These are phyloP conservation scores for Dionaea muscipula DNA, from an alignment of 179 eudicot genomes.

Conservation along the genomic window DNA sequence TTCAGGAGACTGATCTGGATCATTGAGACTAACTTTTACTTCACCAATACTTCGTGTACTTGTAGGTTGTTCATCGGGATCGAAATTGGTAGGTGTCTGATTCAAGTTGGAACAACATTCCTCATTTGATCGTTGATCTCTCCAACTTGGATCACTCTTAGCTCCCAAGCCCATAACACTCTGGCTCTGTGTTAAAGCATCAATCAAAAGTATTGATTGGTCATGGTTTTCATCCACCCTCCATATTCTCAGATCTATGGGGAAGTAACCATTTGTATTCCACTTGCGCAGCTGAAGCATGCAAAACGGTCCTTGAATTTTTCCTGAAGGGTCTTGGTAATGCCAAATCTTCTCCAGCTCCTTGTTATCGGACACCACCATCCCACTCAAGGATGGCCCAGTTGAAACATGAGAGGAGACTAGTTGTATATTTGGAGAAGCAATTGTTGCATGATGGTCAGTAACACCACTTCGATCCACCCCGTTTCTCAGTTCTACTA, in stretches of 20 bases:
- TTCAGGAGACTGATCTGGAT: not conserved
- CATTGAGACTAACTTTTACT: not conserved
- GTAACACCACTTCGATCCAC: slow-evolving; percentile 24
- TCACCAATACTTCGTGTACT: not conserved
- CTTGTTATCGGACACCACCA: slow-evolving; percentile 17
- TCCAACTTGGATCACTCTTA: not conserved
- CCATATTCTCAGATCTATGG: slow-evolving; percentile 39
- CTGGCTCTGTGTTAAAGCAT: slow-evolving; percentile 17
- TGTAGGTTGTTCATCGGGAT: not conserved
- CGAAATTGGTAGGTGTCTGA: not conserved
- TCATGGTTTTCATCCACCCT: slow-evolving; percentile 21
- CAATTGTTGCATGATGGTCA: slow-evolving; percentile 23
- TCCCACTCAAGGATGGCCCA: slow-evolving; percentile 21
- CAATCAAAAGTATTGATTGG: slow-evolving; percentile 27
- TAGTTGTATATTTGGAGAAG: slow-evolving; percentile 21
- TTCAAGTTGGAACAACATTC: not conserved
- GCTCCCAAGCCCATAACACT: not conserved
- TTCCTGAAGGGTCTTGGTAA: slow-evolving; percentile 38
- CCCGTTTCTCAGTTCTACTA: slow-evolving; percentile 26
- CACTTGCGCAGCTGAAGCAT: slow-evolving; percentile 38
- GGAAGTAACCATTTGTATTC: slow-evolving; percentile 36
- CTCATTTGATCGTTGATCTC: not conserved
- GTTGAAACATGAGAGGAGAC: slow-evolving; percentile 29
- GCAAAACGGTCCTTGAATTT: slow-evolving; percentile 43
- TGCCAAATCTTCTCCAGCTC: slow-evolving; percentile 37